These are phyloP conservation scores for Lumnitzera littorea DNA, from an alignment of 345 rosid species.

Conservation along the genomic window DNA sequence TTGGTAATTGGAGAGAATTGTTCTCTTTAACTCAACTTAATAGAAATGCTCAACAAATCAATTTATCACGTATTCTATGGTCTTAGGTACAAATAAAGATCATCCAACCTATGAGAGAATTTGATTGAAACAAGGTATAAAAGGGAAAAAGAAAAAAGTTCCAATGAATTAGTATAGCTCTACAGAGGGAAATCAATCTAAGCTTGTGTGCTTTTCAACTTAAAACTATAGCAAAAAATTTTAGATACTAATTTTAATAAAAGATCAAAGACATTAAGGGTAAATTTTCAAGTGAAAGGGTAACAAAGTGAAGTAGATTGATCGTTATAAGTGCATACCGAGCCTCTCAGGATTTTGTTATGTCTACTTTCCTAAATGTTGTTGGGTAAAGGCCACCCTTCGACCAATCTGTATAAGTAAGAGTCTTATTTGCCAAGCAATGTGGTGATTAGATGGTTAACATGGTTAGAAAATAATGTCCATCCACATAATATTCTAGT, in stretches of 20 bases:
- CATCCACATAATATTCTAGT: conserved; percentile 77
- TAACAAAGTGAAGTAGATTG: conserved; percentile 38
- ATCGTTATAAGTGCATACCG: conserved; percentile 48
- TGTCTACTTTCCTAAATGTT: conserved; percentile 53
- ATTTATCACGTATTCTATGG: too few species aligned
- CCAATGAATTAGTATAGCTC: too few species aligned
- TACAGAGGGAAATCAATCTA: too few species aligned
- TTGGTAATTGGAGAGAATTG: too few species aligned
- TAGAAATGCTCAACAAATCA: too few species aligned
- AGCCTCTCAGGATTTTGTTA: conserved; percentile 38
- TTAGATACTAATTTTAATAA: conserved; percentile 39
- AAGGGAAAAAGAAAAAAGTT: too few species aligned
- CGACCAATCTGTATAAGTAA: conserved; percentile 91
- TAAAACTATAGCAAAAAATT: conserved; percentile 35
- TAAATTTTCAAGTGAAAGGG: conserved; percentile 77
- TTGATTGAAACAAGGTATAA: too few species aligned
- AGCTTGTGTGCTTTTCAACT: too few species aligned
- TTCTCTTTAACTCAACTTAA: too few species aligned
- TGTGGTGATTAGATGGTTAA: conserved; percentile 46
- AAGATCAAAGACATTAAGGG: conserved; percentile 70
- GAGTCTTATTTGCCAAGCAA: conserved; percentile 61
- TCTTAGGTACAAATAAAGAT: too few species aligned
- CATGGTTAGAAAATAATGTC: conserved; percentile 92
- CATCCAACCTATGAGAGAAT: too few species aligned
- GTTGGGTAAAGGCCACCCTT: conserved; percentile 93